Conservation (phyloP, 257 asterid species). For the Lavandula angustifolia region DNA sequence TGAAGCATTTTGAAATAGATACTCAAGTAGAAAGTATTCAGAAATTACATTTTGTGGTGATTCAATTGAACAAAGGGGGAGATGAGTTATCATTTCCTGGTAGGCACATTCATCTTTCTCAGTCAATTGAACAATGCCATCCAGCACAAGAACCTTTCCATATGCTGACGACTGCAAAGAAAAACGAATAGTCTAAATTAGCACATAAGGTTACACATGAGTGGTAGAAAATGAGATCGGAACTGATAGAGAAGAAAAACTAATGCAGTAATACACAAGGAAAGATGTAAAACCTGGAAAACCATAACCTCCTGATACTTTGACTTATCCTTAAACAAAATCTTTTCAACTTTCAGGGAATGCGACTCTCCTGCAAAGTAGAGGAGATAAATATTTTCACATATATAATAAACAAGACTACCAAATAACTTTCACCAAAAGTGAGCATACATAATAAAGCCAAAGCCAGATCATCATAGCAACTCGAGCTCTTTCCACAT, state of each 20-base stretch:
- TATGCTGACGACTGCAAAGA: conserved; percentile 67
- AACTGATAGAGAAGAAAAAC: conserved; percentile 7
- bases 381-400: conserved; percentile 11
- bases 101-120: conserved; percentile 98
- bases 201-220: not conserved
- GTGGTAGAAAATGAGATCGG: conserved; percentile 10
- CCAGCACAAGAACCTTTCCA: conserved; percentile 93
- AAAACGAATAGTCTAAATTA: not conserved
- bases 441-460: not conserved
- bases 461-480: conserved; percentile 2
- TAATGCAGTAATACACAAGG: not conserved
- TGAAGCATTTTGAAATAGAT: conserved; percentile 10
- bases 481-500: not conserved
- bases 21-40: conserved; percentile 8
- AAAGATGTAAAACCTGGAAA: conserved; percentile 69
- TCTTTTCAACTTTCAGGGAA: conserved; percentile 74
- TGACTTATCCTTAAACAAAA: conserved; percentile 78
- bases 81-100: conserved; percentile 98
- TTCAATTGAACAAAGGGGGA: conserved; percentile 92
- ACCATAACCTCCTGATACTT: conserved; percentile 90
- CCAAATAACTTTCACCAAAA: not conserved
- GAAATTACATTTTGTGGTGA: conserved; percentile 72
- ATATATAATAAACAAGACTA: conserved; percentile 12
- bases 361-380: conserved; percentile 81
- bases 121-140: conserved; percentile 96